These are phyloP conservation scores for Datisca glomerata DNA, from an alignment of 306 rosid genomes.

Conservation along the genomic window DNA sequence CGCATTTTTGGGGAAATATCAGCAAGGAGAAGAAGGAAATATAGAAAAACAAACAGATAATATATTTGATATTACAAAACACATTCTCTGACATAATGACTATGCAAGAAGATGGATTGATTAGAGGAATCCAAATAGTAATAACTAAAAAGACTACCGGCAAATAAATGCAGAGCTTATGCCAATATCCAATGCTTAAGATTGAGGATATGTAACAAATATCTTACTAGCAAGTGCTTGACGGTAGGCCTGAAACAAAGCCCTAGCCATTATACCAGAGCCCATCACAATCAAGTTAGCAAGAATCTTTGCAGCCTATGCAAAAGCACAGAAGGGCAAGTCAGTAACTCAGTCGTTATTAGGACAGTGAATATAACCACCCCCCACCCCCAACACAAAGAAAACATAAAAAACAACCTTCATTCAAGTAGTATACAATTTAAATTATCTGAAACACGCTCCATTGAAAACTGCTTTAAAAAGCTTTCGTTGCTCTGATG, in stretches of 20 bases:
- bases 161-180: background rate
- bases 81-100: no score
- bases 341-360: background rate
- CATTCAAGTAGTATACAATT: no score
- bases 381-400: no score
- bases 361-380: background rate
- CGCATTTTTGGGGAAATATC: no score
- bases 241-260: conserved; percentile 73
- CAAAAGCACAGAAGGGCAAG: conserved; percentile 5
- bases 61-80: background rate
- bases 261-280: conserved; percentile 65
- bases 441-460: no score
- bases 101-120: no score
- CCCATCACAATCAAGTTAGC: conserved; percentile 77
- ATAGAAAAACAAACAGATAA: background rate
- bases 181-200: background rate
- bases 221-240: conserved; percentile 71
- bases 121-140: no score
- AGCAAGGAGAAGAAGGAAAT: no score
- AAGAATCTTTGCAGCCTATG: conserved; percentile 80
- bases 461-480: no score
- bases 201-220: background rate
- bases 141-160: background rate
- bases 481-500: no score
- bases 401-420: no score